A percentile compares a stretch with the other conserved stretches of the same genome.
Conservation (phyloP, 805 yeast species). For the Wickerhamiella nectarea region DNA sequence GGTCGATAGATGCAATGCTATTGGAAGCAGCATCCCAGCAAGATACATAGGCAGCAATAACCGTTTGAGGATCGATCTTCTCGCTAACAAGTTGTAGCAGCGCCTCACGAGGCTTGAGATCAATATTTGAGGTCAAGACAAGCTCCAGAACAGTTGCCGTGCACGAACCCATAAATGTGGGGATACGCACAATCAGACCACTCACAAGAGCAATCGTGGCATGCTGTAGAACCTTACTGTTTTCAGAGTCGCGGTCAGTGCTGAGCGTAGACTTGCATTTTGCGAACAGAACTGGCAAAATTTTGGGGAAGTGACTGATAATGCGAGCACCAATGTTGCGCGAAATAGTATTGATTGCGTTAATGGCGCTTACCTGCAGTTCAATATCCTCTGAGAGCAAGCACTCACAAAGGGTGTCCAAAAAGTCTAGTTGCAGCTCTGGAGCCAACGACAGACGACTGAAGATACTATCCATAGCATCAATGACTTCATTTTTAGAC, state of each 20-base stretch:
- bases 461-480: slow-evolving; percentile 35
- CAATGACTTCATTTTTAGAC: slow-evolving; percentile 12
- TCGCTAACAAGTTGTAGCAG: slow-evolving; percentile 45
- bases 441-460: slow-evolving; percentile 38
- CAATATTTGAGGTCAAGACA: slow-evolving; percentile 33
- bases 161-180: slow-evolving; percentile 66
- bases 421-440: slow-evolving; percentile 32
- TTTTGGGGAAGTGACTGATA: slow-evolving; percentile 72
- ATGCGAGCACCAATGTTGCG: slow-evolving; percentile 71
- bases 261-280: slow-evolving; percentile 37
- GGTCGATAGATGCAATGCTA: slow-evolving; percentile 38
- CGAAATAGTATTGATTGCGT: slow-evolving; percentile 55
- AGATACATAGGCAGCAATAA: slow-evolving; percentile 46
- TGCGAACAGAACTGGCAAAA: slow-evolving; percentile 58
- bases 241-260: slow-evolving; percentile 14
- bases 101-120: slow-evolving; percentile 39
- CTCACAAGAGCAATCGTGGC: slow-evolving; percentile 61
- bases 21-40: slow-evolving; percentile 40
- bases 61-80: slow-evolving; percentile 51
- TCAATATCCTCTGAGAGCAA: slow-evolving; percentile 44
- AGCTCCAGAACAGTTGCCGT: slow-evolving; percentile 47
- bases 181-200: slow-evolving; percentile 65
- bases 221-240: slow-evolving; percentile 41
- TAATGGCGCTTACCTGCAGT: slow-evolving; percentile 56
- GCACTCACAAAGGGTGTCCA: slow-evolving; percentile 42